Evolutionary conservation across 495 filamentous ascomycete species (phyloP).

Genomic region (Neurospora terricola): DNA sequence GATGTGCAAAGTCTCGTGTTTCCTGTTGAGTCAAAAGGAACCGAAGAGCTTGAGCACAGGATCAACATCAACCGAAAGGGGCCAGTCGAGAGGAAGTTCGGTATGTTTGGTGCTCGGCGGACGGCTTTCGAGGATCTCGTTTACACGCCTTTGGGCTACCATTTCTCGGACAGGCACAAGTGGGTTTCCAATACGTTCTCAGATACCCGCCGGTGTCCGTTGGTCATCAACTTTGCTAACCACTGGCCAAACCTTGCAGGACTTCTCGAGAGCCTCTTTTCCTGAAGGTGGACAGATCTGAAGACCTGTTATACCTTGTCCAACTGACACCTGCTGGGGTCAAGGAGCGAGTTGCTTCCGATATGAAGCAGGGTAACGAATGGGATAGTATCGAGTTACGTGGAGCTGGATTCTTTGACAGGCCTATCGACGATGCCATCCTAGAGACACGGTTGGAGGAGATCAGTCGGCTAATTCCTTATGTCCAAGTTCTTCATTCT

Average conservation of each 20-base stretch:
- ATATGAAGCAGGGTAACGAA: neutral
- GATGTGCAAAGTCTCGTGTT: neutral
- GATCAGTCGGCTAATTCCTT: neutral
- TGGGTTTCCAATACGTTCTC: neutral
- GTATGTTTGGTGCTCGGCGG: neutral
- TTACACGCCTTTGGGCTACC: neutral
- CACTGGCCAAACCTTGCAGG: neutral
- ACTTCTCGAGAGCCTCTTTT: neutral
- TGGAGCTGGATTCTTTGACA: neutral
- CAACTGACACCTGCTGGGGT: neutral
- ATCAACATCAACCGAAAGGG: neutral
- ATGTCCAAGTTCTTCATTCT: neutral
- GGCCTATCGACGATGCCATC: neutral
- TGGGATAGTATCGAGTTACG: neutral
- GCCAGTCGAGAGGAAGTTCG: neutral
- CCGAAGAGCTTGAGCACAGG: neutral
- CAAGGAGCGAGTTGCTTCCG: neutral
- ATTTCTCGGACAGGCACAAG: neutral
- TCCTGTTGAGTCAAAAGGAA: neutral
- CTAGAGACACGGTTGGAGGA: neutral
- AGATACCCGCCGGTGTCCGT: neutral
- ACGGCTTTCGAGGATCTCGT: neutral
- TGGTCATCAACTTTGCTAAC: neutral
- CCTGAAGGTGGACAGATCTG: neutral
- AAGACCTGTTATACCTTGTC: neutral